Base-by-base conservation (phyloP, 139 green algal species). In the Volvox africanus region DNA sequence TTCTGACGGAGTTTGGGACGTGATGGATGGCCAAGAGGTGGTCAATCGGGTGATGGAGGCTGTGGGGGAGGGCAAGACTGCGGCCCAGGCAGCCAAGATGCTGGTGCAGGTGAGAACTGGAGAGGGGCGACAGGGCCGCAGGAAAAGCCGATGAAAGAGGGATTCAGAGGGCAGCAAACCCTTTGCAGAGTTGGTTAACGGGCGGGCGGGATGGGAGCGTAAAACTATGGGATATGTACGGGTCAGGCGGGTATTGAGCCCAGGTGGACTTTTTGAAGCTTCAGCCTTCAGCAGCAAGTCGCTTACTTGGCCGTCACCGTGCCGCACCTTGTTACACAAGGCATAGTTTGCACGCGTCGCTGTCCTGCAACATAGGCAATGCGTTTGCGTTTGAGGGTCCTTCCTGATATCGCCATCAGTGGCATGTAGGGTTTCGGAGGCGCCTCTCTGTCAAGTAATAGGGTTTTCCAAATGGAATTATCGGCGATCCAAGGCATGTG, bases 1-100 rank as follows among this genome's bases (percentile, higher is more conserved):
- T 6, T 94, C 93, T 0, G 96, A 97, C 61, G 95, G 95, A 14
- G 90, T 97, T 26, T 97, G 95, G 95, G 95, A 97, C 65, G 93
- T 94, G 28, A 93, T 97, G 91, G 77, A 85, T 26, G 37, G 91
- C 0, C 32, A 71, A 0, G 93, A 96, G 84, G 96, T 91, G 0
- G 94, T 95, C 21, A 79, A 92, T n/a, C 75, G 91, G 6, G 92
- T 97, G 0, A 97, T 96, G 89, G 93, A 95, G 35, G 91, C 87
- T 20, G 65, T 94, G 1, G 83, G 87, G 2, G 80, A 92, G 22
- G 94, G 94, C 13, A 88, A 89, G 78, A 91, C n/a, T 17, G 92
- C 94, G 5, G 67, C 61, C 2, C 83, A 92, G 30, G 95, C 93
- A 0, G 94, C 95, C 0, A 50, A 86, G 61, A 87, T 91, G 89